phyloP scores from a whole-genome alignment of 2,329 filamentous ascomycete species.

The Ophioceras dolichostomum region DNA sequence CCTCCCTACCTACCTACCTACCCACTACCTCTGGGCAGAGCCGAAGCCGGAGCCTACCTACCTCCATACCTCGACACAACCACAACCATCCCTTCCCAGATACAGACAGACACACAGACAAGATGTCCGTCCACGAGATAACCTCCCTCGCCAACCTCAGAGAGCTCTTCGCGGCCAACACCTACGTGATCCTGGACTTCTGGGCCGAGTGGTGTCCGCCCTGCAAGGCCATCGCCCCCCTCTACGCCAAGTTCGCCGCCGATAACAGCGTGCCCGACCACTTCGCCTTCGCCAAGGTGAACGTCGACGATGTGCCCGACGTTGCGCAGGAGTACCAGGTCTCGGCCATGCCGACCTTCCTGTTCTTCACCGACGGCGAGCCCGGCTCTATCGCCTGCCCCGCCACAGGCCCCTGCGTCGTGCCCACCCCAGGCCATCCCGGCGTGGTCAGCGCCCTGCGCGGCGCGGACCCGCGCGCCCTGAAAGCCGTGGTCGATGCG shows the following conservation, averaged over 20 bases:
- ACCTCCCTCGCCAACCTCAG: constrained; percentile 32
- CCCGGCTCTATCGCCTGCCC: constrained; percentile 22
- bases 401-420: constrained; percentile 2
- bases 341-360: constrained; percentile 45
- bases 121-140: constrained; percentile 21
- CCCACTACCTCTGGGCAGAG: too few relatives aligned
- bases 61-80: too few relatives aligned
- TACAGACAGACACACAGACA: neutral
- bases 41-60: too few relatives aligned
- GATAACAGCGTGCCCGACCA: constrained; percentile 23
- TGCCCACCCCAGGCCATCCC: constrained; percentile 2
- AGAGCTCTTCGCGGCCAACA: constrained; percentile 30
- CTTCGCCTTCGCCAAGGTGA: constrained; percentile 44
- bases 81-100: neutral
- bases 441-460: constrained; percentile 6
- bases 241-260: constrained; percentile 35
- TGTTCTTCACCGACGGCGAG: constrained; percentile 45
- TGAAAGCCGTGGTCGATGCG: constrained; percentile 9
- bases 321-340: constrained; percentile 36
- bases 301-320: constrained; percentile 42
- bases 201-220: constrained; percentile 48
- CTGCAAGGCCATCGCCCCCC: constrained; percentile 46
- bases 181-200: constrained; percentile 44
- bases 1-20: too few relatives aligned
- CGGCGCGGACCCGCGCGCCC: constrained; percentile 13